Percentiles rank a stretch among this genome's conserved stretches.
These are phyloP conservation scores for Saprolegnia parasitica DNA, from an alignment of 352 stramenopile species.

Conservation along the genomic window DNA sequence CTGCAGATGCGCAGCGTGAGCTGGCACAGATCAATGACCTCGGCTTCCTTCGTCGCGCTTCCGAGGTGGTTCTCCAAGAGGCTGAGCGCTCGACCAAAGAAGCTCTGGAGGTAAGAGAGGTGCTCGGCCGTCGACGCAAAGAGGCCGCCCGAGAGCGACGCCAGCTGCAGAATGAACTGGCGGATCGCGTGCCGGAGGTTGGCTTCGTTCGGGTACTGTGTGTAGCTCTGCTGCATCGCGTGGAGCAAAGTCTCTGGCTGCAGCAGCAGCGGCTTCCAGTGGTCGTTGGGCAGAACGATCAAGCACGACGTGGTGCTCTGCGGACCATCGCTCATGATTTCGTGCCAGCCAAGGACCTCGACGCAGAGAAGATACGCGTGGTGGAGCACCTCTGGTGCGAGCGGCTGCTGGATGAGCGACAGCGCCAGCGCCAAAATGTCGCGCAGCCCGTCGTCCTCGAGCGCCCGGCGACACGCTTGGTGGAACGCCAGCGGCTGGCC, in stretches of 20 bases:
- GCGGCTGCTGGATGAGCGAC: constrained; percentile 61
- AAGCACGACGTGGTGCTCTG: not conserved
- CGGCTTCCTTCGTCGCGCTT: constrained; percentile 64
- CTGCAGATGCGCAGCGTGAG: constrained; percentile 69
- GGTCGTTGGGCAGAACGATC: constrained; percentile 40
- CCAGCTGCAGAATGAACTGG: constrained; percentile 66
- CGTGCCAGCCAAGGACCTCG: constrained; percentile 76
- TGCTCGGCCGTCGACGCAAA: constrained; percentile 67
- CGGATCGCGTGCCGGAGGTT: constrained; percentile 57
- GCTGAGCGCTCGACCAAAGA: constrained; percentile 55
- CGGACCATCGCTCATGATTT: not conserved
- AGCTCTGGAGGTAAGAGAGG: constrained; percentile 54
- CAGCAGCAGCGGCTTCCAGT: constrained; percentile 60
- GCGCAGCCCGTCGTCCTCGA: constrained; percentile 60
- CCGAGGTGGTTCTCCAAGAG: constrained; percentile 52
- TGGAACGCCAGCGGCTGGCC: constrained; percentile 79
- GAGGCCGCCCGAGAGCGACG: constrained; percentile 55
- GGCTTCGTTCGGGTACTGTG: constrained; percentile 36
- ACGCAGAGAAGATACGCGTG: constrained; percentile 68
- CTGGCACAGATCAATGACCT: constrained; percentile 82
- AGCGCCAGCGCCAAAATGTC: constrained; percentile 57
- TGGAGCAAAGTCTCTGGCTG: constrained; percentile 42
- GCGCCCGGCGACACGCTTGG: constrained; percentile 54
- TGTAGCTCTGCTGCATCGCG: constrained; percentile 32
- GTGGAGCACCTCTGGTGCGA: constrained; percentile 58